Evolutionary conservation across 441 rosid genomes (phyloP).

Genomic region (Macaranga tanarius): DNA sequence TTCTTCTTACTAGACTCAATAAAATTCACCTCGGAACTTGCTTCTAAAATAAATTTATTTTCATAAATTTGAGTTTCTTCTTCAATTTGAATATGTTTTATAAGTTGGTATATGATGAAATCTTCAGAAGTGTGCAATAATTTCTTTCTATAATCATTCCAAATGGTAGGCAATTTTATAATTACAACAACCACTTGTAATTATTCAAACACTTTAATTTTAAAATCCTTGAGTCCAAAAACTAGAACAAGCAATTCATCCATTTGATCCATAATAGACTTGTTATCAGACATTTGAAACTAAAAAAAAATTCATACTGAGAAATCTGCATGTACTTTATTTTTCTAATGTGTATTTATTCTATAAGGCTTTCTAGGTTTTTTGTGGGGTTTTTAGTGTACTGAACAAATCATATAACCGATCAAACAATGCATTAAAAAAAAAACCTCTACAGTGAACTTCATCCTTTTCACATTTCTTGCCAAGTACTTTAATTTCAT

Average conservation of each 20-base stretch:
- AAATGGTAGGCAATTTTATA: not conserved
- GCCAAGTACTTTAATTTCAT: not conserved
- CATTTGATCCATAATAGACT: not conserved
- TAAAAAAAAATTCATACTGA: not conserved
- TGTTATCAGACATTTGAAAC: not conserved
- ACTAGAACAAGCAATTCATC: not conserved
- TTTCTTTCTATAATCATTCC: not conserved
- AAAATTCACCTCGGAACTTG: too few relatives aligned
- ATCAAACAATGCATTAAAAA: not conserved
- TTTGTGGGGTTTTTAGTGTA: not conserved
- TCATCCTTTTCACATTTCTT: not conserved
- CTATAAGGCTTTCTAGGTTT: not conserved
- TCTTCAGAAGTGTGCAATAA: too few relatives aligned
- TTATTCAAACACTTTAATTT: slow-evolving; percentile 24
- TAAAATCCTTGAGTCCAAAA: too few relatives aligned
- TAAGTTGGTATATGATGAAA: too few relatives aligned
- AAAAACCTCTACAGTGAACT: not conserved
- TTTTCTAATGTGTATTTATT: not conserved
- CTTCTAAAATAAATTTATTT: too few relatives aligned
- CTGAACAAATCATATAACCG: not conserved
- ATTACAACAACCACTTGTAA: not conserved
- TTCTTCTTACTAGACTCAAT: too few relatives aligned
- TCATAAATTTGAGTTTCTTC: too few relatives aligned
- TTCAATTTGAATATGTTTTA: too few relatives aligned
- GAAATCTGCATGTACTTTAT: not conserved